Evolutionary conservation across 345 rosid species (phyloP), one percentile per base, ranked within the genome.

Genomic region (Arabidopsis arenosa): DNA sequence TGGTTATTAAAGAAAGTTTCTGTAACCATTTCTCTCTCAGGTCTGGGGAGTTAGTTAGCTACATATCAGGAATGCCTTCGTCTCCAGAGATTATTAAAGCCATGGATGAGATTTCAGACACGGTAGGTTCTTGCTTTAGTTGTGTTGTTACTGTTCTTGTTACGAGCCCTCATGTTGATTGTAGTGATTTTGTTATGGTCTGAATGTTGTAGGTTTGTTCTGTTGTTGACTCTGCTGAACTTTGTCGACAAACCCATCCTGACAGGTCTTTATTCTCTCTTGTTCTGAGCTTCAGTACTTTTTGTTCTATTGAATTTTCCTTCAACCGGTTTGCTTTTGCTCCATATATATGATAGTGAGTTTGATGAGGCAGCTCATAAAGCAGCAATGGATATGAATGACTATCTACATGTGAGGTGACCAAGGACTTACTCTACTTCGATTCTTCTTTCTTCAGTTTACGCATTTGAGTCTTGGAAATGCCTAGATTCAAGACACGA

Each of bases 341-440:
- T 60, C 1, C 15, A 30, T 30, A 18, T 21, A 12, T 75, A 3
- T 66, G 21, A 45, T 75, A 92, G 99, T 80, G 94, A 93, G 75
- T 95, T 83, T 80, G 93, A 92, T 40, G 91, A 86, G 85, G 96
- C 84, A 83, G 99, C 99, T 72, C 85, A 65, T 78, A 85, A 86
- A 81, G 99, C 99, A 60, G 86, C 96, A 11, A 81, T 95, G 84
- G 88, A 84, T 63, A 86, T 95, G 68, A 86, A 85, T 78, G 93
- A 92, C 66, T 95, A 95, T 89, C 91, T 95, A 85, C 99, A 95
- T 92, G 99, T 95, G 97, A 95, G 99, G 91, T 88, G 92, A 92
- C 97, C 86, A 72, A 55, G 75, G 75, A 79, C 82, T 56, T 81
- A 45, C 73, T 72, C 81, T 28, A 54, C 63, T 56, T 66, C 33